Conservation (phyloP, 768 basidiomycete genomes). For the Polyporus arcularius region DNA sequence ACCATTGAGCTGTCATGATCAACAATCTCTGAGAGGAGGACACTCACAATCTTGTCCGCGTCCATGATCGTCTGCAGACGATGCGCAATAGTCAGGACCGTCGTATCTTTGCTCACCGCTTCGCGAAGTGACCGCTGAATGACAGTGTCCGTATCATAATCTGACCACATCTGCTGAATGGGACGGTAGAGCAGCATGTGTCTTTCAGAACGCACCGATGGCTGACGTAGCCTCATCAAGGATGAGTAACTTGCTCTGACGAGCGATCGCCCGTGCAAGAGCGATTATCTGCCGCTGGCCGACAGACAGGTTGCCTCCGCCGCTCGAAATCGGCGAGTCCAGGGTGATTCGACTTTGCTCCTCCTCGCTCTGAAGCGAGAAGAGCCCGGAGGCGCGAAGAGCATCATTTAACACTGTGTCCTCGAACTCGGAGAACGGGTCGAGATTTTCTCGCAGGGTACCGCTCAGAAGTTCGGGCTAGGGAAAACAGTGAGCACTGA, state of each 20-base stretch:
- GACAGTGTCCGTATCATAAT: slow-evolving; percentile 46
- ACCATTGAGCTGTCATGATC: background rate
- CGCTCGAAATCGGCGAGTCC: slow-evolving; percentile 45
- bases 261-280: slow-evolving; percentile 56
- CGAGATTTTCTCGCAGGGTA: slow-evolving; percentile 56
- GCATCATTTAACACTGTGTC: slow-evolving; percentile 54
- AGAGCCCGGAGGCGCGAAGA: slow-evolving; percentile 49
- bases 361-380: slow-evolving; percentile 40
- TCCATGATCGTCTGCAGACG: slow-evolving; percentile 47
- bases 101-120: slow-evolving; percentile 38
- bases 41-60: slow-evolving; percentile 54
- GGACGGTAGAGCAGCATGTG: background rate
- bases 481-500: background rate
- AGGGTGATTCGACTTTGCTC: slow-evolving; percentile 42
- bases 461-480: slow-evolving; percentile 56
- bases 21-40: background rate
- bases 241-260: slow-evolving; percentile 55
- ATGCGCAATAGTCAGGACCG: slow-evolving; percentile 50
- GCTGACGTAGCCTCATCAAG: slow-evolving; percentile 58
- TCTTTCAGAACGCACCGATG: slow-evolving; percentile 32
- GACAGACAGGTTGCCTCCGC: slow-evolving; percentile 49
- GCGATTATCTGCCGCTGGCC: slow-evolving; percentile 63
- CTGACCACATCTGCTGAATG: slow-evolving; percentile 13
- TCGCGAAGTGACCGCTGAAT: slow-evolving; percentile 45
- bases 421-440: slow-evolving; percentile 57